Conservation (phyloP, 768 basidiomycete genomes). For the Lactifluus rugatus region DNA sequence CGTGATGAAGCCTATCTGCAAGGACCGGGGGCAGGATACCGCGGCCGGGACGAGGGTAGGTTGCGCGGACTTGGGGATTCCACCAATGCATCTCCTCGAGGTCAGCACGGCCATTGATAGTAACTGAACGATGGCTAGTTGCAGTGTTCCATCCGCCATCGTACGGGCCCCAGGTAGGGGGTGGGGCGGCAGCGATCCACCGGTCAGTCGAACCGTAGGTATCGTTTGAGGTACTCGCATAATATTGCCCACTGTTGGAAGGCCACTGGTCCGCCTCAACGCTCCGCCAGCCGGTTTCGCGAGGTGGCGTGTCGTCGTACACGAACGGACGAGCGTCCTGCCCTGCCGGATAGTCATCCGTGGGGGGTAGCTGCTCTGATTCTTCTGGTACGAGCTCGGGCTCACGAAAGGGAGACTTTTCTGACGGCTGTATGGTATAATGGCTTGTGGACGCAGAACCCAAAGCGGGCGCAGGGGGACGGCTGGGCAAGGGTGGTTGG, state of each 20-base stretch:
- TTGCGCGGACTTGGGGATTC: conserved; percentile 41
- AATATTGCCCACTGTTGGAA: background rate
- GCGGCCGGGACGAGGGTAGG: conserved; percentile 48
- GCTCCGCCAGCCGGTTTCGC: conserved; percentile 5
- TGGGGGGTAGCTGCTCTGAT: conserved; percentile 1
- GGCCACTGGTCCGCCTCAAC: conserved; percentile 7
- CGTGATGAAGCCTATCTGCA: conserved; percentile 57
- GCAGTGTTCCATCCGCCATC: conserved; percentile 12
- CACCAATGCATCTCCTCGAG: conserved; percentile 65
- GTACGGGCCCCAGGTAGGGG: conserved; percentile 5
- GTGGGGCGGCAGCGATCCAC: conserved; percentile 14
- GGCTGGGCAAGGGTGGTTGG: conserved; percentile 30
- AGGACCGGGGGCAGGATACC: conserved; percentile 63
- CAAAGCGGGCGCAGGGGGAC: conserved; percentile 23
- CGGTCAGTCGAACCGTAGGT: conserved; percentile 3
- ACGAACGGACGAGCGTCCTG: conserved; percentile 13
- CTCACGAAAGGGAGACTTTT: conserved; percentile 24
- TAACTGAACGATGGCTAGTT: conserved; percentile 26
- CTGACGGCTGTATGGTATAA: conserved; percentile 19
- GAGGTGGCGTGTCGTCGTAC: conserved; percentile 6
- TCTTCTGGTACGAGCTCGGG: conserved; percentile 26
- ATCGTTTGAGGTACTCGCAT: conserved; percentile 5
- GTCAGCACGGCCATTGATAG: conserved; percentile 50
- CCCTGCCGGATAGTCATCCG: conserved; percentile 2
- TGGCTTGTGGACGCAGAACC: conserved; percentile 33